Base-by-base conservation (phyloP, 1,139 yeast species). In the Sugiyamaella neomexicana region DNA sequence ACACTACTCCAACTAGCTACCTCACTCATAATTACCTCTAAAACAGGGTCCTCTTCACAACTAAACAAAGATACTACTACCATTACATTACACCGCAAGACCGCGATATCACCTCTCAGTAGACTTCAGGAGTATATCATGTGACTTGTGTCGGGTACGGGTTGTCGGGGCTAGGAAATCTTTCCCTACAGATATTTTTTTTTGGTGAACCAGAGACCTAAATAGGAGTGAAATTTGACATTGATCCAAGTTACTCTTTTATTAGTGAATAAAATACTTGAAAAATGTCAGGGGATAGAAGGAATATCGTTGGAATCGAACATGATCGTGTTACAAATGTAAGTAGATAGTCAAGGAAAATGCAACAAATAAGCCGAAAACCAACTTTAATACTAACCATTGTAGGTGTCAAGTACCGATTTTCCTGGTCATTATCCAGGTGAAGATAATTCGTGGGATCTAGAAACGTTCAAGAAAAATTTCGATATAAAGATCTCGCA, bases 241-340 rank as follows among this genome's bases (percentile, higher is more conserved):
- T 12, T 25, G 34, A 9, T 29, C 10, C 34, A 29, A 7, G n/a
- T 29, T 29, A 3, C 10, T 9, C 7, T 3, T 9, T 29, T 9
- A 29, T 4, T 29, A 9, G 34, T 29, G 34, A 7, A 12, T 12
- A 29, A 29, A 29, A 9, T 29, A 3, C 34, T 3, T 29, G n/a
- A 20, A 36, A 46, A 25, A 46, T 46, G 50, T 17, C 52, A 6
- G 48, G 13, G 12, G 64, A 63, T 40, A 53, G 59, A 43, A 53
- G 68, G 50, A 86, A 89, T 66, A 82, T 89, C 60, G 95, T 90
- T 41, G 93, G 91, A 46, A 86, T 91, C 58, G 96, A 91, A 69
- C 86, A 86, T 69, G 95, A 90, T 71, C 81, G 97, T 66, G 97
- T 91, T 43, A 86, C 96, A 32, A 89, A 90, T 72, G 81, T 70